These are phyloP conservation scores for Cryptosporidium canis DNA, from an alignment of 169 alveolate species.

Conservation along the genomic window DNA sequence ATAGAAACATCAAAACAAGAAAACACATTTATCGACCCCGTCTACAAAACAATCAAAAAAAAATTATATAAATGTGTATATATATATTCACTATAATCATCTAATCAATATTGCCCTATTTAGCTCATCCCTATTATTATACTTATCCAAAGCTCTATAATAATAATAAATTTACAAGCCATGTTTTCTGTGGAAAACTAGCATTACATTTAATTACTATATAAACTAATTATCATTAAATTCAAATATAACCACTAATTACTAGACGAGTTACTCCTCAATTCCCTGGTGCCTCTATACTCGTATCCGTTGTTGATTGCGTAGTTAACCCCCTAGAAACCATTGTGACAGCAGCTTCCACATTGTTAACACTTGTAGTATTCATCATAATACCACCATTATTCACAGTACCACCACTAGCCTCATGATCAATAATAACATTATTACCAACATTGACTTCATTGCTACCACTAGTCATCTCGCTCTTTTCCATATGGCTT, in stretches of 20 bases:
- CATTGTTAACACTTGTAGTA: neutral
- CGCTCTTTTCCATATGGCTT: neutral
- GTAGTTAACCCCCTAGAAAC: constrained; percentile 66
- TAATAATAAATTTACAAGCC: neutral
- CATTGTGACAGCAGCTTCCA: neutral
- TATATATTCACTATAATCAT: neutral
- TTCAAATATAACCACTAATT: neutral
- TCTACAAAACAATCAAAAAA: neutral
- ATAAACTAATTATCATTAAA: constrained; percentile 1
- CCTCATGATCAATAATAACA: neutral
- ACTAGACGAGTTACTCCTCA: neutral
- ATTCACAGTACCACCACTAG: neutral
- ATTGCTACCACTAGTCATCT: neutral
- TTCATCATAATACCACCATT: neutral
- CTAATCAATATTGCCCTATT: neutral
- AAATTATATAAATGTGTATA: neutral
- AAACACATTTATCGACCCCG: neutral
- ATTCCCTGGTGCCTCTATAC: constrained; percentile 66
- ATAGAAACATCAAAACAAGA: too few species aligned
- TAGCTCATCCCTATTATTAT: neutral
- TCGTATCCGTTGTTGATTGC: constrained; percentile 67
- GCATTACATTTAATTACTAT: neutral
- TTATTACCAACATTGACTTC: neutral
- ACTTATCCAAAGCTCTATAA: neutral
- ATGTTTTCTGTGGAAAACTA: neutral